phyloP scores from a whole-genome alignment of 768 basidiomycete species.

The Calocera viscosa region DNA sequence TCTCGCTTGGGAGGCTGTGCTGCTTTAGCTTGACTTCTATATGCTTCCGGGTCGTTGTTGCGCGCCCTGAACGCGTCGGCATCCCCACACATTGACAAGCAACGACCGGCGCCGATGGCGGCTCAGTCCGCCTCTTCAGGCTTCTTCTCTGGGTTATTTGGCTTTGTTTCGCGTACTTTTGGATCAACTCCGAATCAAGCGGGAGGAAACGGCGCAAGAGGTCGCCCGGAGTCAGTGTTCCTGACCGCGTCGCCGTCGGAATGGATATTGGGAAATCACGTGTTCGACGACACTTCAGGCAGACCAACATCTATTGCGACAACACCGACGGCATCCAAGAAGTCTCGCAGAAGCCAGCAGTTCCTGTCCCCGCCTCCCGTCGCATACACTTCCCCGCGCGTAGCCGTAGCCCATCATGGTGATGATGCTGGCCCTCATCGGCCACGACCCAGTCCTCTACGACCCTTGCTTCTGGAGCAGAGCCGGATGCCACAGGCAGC shows the following conservation, averaged over 20 bases:
- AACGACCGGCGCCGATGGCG: background rate
- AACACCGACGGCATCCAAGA: background rate
- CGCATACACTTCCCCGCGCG: background rate
- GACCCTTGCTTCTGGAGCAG: background rate
- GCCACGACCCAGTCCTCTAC: background rate
- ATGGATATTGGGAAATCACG: background rate
- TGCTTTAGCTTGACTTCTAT: background rate
- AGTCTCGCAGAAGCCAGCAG: background rate
- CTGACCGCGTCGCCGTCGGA: background rate
- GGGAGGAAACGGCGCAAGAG: background rate
- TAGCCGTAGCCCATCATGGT: background rate
- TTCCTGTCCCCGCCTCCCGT: background rate
- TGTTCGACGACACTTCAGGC: background rate
- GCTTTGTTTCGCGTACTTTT: conserved; percentile 6
- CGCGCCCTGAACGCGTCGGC: background rate
- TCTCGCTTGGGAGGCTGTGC: background rate
- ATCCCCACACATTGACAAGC: background rate
- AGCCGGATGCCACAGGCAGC: background rate
- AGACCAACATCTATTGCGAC: background rate
- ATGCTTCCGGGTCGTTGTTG: background rate
- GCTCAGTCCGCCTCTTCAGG: background rate
- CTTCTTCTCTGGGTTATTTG: conserved; percentile 1
- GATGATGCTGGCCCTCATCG: background rate
- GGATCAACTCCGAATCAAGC: background rate
- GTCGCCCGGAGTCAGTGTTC: background rate